Evolutionary conservation across 805 yeast species (phyloP).

Genomic region (Barnettozyma sp.): DNA sequence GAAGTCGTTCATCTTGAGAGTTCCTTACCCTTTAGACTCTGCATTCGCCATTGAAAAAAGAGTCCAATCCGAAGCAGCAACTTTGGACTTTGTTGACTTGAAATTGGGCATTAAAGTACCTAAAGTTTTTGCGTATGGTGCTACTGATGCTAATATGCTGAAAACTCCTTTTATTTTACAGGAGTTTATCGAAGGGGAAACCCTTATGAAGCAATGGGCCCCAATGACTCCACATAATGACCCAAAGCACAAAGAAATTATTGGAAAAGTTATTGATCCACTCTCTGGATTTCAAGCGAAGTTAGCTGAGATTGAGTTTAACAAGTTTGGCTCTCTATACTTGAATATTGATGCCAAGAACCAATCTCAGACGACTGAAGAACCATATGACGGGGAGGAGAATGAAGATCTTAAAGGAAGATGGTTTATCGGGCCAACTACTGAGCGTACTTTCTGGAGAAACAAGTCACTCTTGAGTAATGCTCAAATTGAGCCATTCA

Average conservation of each 20-base stretch:
- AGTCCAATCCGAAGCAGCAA: conserved; percentile 86
- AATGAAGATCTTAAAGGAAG: conserved; percentile 45
- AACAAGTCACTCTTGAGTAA: conserved; percentile 49
- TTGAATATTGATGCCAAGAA: conserved; percentile 62
- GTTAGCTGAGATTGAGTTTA: conserved; percentile 53
- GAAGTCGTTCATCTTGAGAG: conserved; percentile 63
- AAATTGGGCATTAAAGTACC: conserved; percentile 70
- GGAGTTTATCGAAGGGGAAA: conserved; percentile 74
- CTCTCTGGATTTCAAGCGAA: conserved; percentile 59
- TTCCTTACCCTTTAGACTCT: conserved; percentile 75
- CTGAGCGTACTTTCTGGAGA: conserved; percentile 73
- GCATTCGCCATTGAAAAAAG: conserved; percentile 59
- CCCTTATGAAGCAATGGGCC: conserved; percentile 86
- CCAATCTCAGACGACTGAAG: conserved; percentile 16
- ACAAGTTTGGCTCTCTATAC: conserved; percentile 74
- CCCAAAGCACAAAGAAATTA: conserved; percentile 42
- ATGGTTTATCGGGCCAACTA: conserved; percentile 90
- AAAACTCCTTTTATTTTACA: conserved; percentile 71
- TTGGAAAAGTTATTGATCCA: conserved; percentile 62
- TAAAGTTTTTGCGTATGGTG: conserved; percentile 59
- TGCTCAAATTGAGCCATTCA: conserved; percentile 38
- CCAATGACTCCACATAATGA: conserved; percentile 63
- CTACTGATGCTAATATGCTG: conserved; percentile 52
- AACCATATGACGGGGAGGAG: conserved; percentile 57
- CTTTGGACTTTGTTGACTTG: conserved; percentile 69